Conservation (phyloP, 192 early-diverging fungal species). For the Geranomyces michiganensis region DNA sequence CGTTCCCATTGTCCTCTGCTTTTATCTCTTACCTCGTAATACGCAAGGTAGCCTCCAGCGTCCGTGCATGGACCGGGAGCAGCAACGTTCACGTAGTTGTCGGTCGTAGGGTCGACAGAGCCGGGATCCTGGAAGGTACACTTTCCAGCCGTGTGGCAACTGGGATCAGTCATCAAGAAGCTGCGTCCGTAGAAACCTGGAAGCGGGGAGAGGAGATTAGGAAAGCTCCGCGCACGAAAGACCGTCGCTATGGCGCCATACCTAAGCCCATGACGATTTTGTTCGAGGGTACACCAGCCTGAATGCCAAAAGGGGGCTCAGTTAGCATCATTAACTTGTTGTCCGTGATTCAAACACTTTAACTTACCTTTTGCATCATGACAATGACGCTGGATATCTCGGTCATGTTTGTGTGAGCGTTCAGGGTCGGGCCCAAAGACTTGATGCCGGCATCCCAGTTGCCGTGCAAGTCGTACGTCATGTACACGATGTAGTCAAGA, state of each 20-base stretch:
- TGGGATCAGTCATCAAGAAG: constrained; percentile 2
- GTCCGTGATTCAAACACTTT: no score
- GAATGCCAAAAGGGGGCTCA: no score
- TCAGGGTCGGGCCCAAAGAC: neutral
- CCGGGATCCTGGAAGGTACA: constrained; percentile 6
- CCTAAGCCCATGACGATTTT: constrained; percentile 3
- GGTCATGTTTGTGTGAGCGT: constrained; percentile 7
- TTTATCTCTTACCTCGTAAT: neutral
- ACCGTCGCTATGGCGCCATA: no score
- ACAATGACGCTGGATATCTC: neutral
- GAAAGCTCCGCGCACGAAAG: no score
- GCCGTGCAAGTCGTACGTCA: constrained; percentile 9
- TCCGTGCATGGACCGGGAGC: constrained; percentile 4
- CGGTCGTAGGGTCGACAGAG: neutral
- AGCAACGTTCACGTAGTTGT: constrained; percentile 6
- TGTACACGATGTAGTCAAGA: neutral
- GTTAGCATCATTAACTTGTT: no score
- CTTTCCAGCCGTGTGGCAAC: neutral
- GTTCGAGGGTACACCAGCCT: neutral
- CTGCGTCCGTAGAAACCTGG: constrained; percentile 7
- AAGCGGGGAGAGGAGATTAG: no score
- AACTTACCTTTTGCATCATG: constrained; percentile 3
- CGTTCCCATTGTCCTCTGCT: no score
- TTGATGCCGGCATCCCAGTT: constrained; percentile 12
- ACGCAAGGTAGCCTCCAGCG: constrained; percentile 7